Base-by-base conservation (phyloP, 495 filamentous ascomycete genomes). In the Beverwykella pulmonaria region DNA sequence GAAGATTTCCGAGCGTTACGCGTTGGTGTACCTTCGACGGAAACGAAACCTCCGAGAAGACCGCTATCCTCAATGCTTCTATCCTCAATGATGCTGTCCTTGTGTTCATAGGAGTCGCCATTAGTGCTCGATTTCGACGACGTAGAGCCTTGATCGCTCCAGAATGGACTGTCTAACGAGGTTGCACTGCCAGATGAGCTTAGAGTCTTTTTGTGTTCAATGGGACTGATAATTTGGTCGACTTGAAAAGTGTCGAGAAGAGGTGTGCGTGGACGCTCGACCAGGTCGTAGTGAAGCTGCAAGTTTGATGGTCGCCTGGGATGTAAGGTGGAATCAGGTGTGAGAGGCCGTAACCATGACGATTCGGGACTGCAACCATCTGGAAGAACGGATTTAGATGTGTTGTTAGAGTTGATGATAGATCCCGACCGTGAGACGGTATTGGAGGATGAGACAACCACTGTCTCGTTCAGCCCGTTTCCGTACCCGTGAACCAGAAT, bases 401-500 rank as follows among this genome's bases (percentile, higher is more conserved):
- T 56, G 8, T 25, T 36, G 4, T 65, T 54, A 8, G 49, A 49
- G 15, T 34, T 15, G 22, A 30, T 46, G 34, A 61, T 39, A n/a
- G 58, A 61, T 15, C 19, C 34, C 27, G 23, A 44, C 14, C 65
- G 65, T 15, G 65, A 68, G 14, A 53, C 17, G 0, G 48, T 41
- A 8, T 19, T 0, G 15, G 68, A 67, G 14, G 68, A 25, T 46
- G 56, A 55, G 46, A 59, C 66, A 30, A 71, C 25, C 20, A 64
- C 48, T 1, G 64, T 44, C 19, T 53, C 49, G 56, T 71, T 71
- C 34, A 73, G 34, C 5, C 74, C 73, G 47, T 76, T 76, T 19
- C 74, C 74, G 32, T 77, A 76, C 10, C 73, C 73, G 5, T 76
- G 74, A 7, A 77, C 66, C 4, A 76, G 36, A 23, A 76, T 76